Percentiles rank a stretch among this genome's conserved stretches.
phyloP scores from a whole-genome alignment of 306 rosid genomes.

The Psophocarpus tetragonolobus region DNA sequence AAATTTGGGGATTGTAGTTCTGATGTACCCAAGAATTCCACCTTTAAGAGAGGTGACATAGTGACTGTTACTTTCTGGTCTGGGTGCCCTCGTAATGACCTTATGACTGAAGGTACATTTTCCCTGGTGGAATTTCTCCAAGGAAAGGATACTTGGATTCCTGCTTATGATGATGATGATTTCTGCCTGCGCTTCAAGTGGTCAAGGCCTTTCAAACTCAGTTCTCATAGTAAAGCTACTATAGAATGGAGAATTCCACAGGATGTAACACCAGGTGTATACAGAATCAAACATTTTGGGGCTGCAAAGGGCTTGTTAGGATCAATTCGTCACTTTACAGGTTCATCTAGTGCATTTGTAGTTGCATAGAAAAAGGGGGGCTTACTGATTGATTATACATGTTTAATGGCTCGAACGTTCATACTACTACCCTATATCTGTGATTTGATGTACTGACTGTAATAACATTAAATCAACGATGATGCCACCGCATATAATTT shows the following conservation, averaged over 20 bases:
- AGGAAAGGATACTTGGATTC: conserved; percentile 67
- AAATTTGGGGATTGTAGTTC: conserved; percentile 67
- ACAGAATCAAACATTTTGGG: conserved; percentile 83
- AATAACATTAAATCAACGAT: conserved; percentile 8
- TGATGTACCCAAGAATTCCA: conserved; percentile 71
- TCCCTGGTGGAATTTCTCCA: conserved; percentile 78
- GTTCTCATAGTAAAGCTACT: conserved; percentile 63
- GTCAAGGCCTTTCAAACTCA: conserved; percentile 76
- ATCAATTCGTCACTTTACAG: conserved; percentile 73
- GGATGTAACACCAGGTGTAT: conserved; percentile 66
- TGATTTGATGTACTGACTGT: neutral
- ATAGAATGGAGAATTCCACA: conserved; percentile 85
- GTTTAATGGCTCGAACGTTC: neutral
- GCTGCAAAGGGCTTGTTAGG: conserved; percentile 71
- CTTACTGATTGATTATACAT: neutral
- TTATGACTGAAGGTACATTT: conserved; percentile 93
- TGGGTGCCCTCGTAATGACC: conserved; percentile 92
- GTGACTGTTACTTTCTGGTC: conserved; percentile 78
- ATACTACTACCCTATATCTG: neutral
- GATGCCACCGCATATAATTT: neutral
- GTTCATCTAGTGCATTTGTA: conserved; percentile 88
- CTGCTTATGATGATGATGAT: conserved; percentile 89
- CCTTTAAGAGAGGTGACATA: conserved; percentile 67
- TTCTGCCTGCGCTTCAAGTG: conserved; percentile 88
- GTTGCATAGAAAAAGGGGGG: conserved; percentile 51